Evolutionary conservation across 2,329 filamentous ascomycete genomes (phyloP).

Genomic region (Hymenoscyphus fraxineus): DNA sequence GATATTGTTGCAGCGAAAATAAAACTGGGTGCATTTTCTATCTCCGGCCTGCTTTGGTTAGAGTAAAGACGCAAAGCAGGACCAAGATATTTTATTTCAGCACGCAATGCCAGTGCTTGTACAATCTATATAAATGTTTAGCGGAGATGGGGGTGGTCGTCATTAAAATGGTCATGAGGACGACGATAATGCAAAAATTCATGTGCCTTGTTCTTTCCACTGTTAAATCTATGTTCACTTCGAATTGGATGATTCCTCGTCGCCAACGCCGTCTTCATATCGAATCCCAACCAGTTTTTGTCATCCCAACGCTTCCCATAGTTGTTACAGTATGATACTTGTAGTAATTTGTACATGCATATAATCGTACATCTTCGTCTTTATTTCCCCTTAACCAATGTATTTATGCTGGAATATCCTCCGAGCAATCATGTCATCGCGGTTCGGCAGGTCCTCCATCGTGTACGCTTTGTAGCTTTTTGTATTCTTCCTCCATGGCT

Average conservation of each 20-base stretch:
- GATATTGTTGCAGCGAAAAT: slow-evolving; percentile 14
- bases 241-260: neutral
- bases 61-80: slow-evolving; percentile 5
- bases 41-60: slow-evolving; percentile 2
- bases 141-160: neutral
- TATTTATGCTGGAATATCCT: neutral
- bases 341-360: neutral
- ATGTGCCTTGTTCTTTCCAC: neutral
- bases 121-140: slow-evolving; percentile 15
- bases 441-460: slow-evolving; percentile 37
- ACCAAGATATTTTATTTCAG: slow-evolving; percentile 15
- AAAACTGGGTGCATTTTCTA: slow-evolving; percentile 18
- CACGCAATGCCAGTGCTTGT: slow-evolving; percentile 14
- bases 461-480: slow-evolving; percentile 77
- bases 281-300: neutral
- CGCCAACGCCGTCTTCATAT: neutral
- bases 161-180: neutral
- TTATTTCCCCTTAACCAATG: neutral
- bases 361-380: slow-evolving; percentile 12
- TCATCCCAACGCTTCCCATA: neutral
- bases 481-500: slow-evolving; percentile 81
- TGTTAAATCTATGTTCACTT: neutral
- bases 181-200: slow-evolving; percentile 10
- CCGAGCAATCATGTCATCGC: slow-evolving; percentile 10
- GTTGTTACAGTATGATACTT: slow-evolving; percentile 2